phyloP scores from a whole-genome alignment of 2,329 filamentous ascomycete genomes.

The Penicillium sp. region DNA sequence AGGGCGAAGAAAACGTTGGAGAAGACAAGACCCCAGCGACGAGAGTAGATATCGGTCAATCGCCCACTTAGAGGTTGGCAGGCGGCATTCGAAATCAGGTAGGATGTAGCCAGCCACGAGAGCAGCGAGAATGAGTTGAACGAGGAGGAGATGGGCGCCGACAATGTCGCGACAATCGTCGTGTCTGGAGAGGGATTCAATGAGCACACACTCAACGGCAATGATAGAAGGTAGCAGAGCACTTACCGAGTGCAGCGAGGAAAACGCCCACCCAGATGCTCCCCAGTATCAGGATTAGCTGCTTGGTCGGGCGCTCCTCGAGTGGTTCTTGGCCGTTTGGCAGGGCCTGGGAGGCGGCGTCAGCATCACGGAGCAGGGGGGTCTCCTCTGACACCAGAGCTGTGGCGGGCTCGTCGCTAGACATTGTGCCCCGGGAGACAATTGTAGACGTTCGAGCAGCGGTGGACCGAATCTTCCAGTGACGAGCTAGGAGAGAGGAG shows the following conservation, averaged over 20 bases:
- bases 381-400: constrained; percentile 34
- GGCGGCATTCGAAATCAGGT: constrained; percentile 84
- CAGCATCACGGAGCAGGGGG: constrained; percentile 31
- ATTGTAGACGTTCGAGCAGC: neutral
- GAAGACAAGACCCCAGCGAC: constrained; percentile 74
- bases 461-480: neutral
- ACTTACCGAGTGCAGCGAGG: constrained; percentile 56
- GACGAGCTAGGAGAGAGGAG: neutral
- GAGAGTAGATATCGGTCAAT: constrained; percentile 84
- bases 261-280: constrained; percentile 59
- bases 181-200: constrained; percentile 55
- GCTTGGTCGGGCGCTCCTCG: constrained; percentile 51
- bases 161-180: constrained; percentile 83
- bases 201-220: neutral
- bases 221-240: neutral
- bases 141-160: constrained; percentile 78
- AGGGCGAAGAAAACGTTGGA: constrained; percentile 77
- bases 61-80: constrained; percentile 83
- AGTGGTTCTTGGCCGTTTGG: constrained; percentile 24
- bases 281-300: constrained; percentile 52
- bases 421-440: neutral
- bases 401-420: constrained; percentile 6
- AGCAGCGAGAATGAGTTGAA: constrained; percentile 80
- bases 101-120: constrained; percentile 85
- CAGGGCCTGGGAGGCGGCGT: constrained; percentile 12